These are phyloP conservation scores for Orbilia brochopaga DNA, from an alignment of 2,329 filamentous ascomycete species.

Conservation along the genomic window DNA sequence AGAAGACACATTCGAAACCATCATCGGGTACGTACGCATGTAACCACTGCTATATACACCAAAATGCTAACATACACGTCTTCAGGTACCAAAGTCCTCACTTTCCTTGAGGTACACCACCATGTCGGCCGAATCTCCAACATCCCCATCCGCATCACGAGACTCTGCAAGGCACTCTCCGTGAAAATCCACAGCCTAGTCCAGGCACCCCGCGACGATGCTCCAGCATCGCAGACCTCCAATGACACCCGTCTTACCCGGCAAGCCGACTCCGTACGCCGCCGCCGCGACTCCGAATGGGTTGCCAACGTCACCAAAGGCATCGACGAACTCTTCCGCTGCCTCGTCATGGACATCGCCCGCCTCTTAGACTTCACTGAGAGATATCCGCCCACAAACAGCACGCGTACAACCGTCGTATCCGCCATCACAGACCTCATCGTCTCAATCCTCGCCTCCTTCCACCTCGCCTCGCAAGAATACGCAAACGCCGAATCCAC, in stretches of 20 bases:
- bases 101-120: constrained; percentile 28
- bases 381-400: constrained; percentile 4
- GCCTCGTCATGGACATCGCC: constrained; percentile 35
- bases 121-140: constrained; percentile 24
- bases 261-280: constrained; percentile 26
- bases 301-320: constrained; percentile 21
- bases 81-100: constrained; percentile 7
- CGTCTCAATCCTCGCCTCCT: constrained; percentile 43
- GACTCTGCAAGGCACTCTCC: constrained; percentile 35
- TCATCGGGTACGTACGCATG: too few species aligned
- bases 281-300: constrained; percentile 32
- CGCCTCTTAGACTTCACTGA: constrained; percentile 14
- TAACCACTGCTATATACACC: neutral
- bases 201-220: neutral
- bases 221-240: neutral
- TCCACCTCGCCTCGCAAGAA: constrained; percentile 41
- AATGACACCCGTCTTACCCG: constrained; percentile 24
- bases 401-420: constrained; percentile 13
- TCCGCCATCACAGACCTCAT: constrained; percentile 19
- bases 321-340: constrained; percentile 38
- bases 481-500: constrained; percentile 19
- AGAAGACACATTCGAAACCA: neutral
- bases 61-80: neutral
- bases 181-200: constrained; percentile 29
- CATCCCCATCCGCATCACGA: constrained; percentile 13